phyloP scores from a whole-genome alignment of 768 basidiomycete genomes.

The Leccinum ochraceum region DNA sequence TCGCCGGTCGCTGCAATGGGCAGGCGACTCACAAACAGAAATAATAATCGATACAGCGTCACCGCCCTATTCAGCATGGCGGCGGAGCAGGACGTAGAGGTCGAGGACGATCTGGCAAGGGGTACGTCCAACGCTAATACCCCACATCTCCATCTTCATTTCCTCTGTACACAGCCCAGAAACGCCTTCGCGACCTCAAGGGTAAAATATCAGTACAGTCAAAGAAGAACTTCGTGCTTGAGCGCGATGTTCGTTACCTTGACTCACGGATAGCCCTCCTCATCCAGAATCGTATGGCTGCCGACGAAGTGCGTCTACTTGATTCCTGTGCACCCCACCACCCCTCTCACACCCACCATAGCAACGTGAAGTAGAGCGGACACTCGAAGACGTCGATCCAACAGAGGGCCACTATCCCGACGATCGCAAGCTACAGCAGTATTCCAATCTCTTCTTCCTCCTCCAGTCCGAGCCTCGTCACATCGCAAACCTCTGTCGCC shows the following conservation, averaged over 20 bases:
- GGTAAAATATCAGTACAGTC: slow-evolving; percentile 96
- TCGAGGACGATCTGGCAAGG: slow-evolving; percentile 94
- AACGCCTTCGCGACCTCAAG: slow-evolving; percentile 94
- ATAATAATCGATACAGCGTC: slow-evolving; percentile 95
- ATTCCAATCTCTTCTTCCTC: slow-evolving; percentile 98
- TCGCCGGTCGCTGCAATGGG: slow-evolving; percentile 63
- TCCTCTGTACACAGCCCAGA: slow-evolving; percentile 70
- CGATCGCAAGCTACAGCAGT: slow-evolving; percentile 92
- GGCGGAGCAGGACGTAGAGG: slow-evolving; percentile 97
- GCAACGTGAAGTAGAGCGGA: slow-evolving; percentile 95
- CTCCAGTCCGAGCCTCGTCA: slow-evolving; percentile 98
- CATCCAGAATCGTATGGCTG: slow-evolving; percentile 97
- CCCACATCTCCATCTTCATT: not conserved
- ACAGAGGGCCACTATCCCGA: slow-evolving; percentile 92
- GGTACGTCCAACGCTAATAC: slow-evolving; percentile 48
- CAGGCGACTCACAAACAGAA: slow-evolving; percentile 84
- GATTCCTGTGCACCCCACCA: not conserved
- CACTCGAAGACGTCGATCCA: slow-evolving; percentile 94
- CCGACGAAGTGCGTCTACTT: slow-evolving; percentile 73
- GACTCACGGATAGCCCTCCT: slow-evolving; percentile 96
- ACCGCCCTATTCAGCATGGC: slow-evolving; percentile 97
- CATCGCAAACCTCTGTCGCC: slow-evolving; percentile 92
- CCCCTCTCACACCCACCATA: slow-evolving; percentile 33
- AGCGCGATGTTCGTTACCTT: slow-evolving; percentile 97
- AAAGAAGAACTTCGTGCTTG: slow-evolving; percentile 99